phyloP scores from a whole-genome alignment of 257 asterid genomes.

The Fraxinus pennsylvanica region DNA sequence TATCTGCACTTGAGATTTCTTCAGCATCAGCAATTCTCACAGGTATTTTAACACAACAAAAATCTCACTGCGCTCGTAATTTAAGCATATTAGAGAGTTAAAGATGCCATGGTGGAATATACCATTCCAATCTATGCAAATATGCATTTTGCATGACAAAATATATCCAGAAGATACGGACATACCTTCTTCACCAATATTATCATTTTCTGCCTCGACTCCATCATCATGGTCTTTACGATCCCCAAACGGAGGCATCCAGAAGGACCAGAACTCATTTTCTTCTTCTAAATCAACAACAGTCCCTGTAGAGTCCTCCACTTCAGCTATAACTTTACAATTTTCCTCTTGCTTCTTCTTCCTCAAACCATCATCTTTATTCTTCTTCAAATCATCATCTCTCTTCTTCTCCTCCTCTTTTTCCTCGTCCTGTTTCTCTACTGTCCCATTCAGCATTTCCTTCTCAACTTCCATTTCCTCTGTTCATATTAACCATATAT shows the following conservation, averaged over 20 bases:
- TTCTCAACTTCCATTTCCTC: constrained; percentile 68
- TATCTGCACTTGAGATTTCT: constrained; percentile 15
- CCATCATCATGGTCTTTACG: constrained; percentile 96
- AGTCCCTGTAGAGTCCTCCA: constrained; percentile 50
- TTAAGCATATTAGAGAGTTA: background rate
- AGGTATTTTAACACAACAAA: background rate
- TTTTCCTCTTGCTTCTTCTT: constrained; percentile 32
- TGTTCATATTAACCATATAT: constrained; percentile 34
- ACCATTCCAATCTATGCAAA: constrained; percentile 6
- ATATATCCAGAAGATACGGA: background rate
- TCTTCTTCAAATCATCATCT: constrained; percentile 40
- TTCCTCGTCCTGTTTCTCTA: constrained; percentile 34
- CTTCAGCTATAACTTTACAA: constrained; percentile 47
- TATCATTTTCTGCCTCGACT: constrained; percentile 60
- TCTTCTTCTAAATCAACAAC: constrained; percentile 56
- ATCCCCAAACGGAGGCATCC: constrained; percentile 89
- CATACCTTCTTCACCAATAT: constrained; percentile 57
- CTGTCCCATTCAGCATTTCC: constrained; percentile 35
- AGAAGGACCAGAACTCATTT: constrained; percentile 44
- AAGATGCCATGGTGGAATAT: background rate
- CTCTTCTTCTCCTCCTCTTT: constrained; percentile 33
- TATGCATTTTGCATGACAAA: background rate
- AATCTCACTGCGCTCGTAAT: background rate
- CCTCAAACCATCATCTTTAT: constrained; percentile 38
- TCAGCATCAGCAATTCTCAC: constrained; percentile 1